Evolutionary conservation across 768 basidiomycete species (phyloP), one percentile per base, ranked within the genome.

Genomic region (Xerocomus spinulosus): DNA sequence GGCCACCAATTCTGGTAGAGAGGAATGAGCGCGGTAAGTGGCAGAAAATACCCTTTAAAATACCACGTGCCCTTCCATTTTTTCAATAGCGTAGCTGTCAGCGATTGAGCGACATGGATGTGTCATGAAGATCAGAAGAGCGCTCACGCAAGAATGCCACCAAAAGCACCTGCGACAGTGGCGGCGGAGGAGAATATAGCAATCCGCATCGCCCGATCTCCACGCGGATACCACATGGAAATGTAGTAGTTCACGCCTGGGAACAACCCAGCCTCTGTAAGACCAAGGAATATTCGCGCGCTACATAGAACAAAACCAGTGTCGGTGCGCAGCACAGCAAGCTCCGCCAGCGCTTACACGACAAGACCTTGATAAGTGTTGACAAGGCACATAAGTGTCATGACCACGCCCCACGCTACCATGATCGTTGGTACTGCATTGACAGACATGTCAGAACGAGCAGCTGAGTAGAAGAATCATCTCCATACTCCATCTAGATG

Each of bases 161-260:
- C 73, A 57, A 67, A 80, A 45, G 67, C 63, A 34, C 71, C 80
- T 21, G 79, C 74, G 41, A 77, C 52, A 3, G 78, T 80, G 10
- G 80, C 78, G 42, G 78, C 77, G 14, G 75, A 74, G 62, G 78
- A 74, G 69, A 84, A 83, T 17, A 82, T 64, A 3, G 81, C 79
- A 26, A 79, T 70, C 29, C 82, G 76, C 49, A 65, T 66, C 9
- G 75, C 80, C 43, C 77, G 76, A 56, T 83, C 81, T 38, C 68
- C 65, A 36, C 76, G 69, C 10, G 78, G 72, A 59, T 86, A 79
- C 81, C 81, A 83, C 39, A 75, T 63, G 3, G 77, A 77, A 23
- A 81, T 62, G 30, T 68, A 72, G 47, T 66, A 76, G 10, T 68
- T 60, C 43, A 72, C 61, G 5, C 69, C 70, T 0, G 72, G 68